phyloP scores from a whole-genome alignment of 2,329 filamentous ascomycete genomes.

The Arachnopeziza araneosa region DNA sequence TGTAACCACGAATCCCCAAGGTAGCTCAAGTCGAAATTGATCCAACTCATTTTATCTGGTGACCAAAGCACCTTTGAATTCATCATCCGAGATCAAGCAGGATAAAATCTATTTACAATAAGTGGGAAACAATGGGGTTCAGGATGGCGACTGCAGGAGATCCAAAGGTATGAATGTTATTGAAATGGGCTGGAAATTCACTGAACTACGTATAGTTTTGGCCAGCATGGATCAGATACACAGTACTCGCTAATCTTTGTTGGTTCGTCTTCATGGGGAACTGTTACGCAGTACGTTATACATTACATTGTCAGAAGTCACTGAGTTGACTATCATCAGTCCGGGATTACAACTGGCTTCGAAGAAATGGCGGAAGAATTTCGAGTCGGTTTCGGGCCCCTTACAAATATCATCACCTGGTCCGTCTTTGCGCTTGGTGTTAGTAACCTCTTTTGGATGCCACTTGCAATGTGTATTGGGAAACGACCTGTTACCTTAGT shows the following conservation, averaged over 20 bases:
- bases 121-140: background rate
- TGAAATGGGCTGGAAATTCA: background rate
- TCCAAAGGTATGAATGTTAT: conserved; percentile 10
- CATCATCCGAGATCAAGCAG: no score
- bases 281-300: conserved; percentile 3
- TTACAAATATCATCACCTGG: conserved; percentile 17
- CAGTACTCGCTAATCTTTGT: conserved; percentile 15
- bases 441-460: conserved; percentile 17
- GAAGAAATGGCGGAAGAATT: conserved; percentile 15
- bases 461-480: conserved; percentile 27
- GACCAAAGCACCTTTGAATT: background rate
- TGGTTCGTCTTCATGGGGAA: conserved; percentile 19
- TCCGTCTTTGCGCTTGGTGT: conserved; percentile 20
- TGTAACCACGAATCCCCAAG: background rate
- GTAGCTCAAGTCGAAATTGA: background rate
- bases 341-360: conserved; percentile 17
- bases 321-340: background rate
- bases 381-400: conserved; percentile 8
- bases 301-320: background rate
- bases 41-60: background rate
- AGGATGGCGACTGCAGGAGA: conserved; percentile 11
- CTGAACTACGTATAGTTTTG: conserved; percentile 9
- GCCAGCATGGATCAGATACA: conserved; percentile 17
- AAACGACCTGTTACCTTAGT: conserved; percentile 33
- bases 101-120: background rate